phyloP scores from a whole-genome alignment of 345 rosid species.

The Brassica nigra region DNA sequence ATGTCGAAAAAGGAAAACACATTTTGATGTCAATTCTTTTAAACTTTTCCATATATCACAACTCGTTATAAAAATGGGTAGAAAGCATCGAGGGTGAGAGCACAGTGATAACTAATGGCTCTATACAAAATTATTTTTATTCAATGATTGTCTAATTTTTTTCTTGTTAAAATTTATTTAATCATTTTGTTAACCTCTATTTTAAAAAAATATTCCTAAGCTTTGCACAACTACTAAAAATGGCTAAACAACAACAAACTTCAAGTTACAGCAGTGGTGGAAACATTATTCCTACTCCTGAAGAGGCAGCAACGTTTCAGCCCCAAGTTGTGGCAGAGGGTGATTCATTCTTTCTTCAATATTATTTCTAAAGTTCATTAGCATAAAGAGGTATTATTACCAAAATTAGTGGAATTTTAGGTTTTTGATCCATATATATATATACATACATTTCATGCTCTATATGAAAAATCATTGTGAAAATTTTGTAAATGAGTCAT shows the following conservation, averaged over 20 bases:
- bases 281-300: slow-evolving; percentile 35
- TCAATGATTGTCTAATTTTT: not conserved
- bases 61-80: not conserved
- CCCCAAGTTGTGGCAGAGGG: slow-evolving; percentile 37
- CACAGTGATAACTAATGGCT: not conserved
- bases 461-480: not conserved
- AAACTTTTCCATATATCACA: too few relatives aligned
- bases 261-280: slow-evolving; percentile 27
- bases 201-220: not conserved
- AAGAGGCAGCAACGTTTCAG: slow-evolving; percentile 37
- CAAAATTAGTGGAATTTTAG: not conserved
- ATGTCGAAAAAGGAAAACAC: too few relatives aligned
- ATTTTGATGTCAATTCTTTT: too few relatives aligned
- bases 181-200: not conserved
- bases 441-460: not conserved
- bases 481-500: not conserved
- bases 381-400: not conserved
- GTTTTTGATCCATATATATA: not conserved
- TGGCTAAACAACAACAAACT: slow-evolving; percentile 28
- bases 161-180: not conserved
- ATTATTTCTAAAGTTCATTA: not conserved
- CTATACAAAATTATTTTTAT: not conserved
- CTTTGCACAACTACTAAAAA: slow-evolving; percentile 2
- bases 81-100: not conserved
- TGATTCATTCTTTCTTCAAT: not conserved